These are phyloP conservation scores for Datisca glomerata DNA, from an alignment of 306 rosid genomes.

Conservation along the genomic window DNA sequence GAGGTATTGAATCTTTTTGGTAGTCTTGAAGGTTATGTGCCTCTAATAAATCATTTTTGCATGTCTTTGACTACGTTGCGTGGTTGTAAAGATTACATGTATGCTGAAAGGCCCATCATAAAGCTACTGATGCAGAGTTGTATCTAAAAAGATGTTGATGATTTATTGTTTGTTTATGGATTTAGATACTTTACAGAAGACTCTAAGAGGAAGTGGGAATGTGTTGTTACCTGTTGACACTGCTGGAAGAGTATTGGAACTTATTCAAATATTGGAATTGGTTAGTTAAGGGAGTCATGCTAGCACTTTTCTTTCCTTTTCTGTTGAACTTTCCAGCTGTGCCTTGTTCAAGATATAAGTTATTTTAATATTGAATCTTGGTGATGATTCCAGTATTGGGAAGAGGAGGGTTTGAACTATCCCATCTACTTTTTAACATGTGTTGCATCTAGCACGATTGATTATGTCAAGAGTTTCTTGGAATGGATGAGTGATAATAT, in stretches of 20 bases:
- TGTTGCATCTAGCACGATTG: conserved; percentile 83
- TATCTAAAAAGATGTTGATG: conserved; percentile 1
- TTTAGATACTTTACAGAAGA: conserved; percentile 71
- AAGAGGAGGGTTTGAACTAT: conserved; percentile 61
- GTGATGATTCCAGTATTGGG: conserved; percentile 73
- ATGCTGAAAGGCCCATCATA: neutral
- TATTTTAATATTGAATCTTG: conserved; percentile 20
- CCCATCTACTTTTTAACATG: conserved; percentile 77
- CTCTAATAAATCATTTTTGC: too few relatives aligned
- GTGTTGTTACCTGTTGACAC: conserved; percentile 86
- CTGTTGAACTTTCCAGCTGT: neutral
- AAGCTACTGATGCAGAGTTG: neutral
- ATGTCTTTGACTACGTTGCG: too few relatives aligned
- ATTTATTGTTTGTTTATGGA: conserved; percentile 14
- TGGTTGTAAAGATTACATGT: neutral
- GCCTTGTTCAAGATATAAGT: neutral
- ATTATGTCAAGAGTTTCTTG: conserved; percentile 83
- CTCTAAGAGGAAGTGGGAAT: conserved; percentile 76
- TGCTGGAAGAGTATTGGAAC: conserved; percentile 83
- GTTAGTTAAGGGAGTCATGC: conserved; percentile 33
- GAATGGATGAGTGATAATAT: conserved; percentile 99
- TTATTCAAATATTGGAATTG: conserved; percentile 70
- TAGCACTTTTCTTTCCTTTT: neutral
- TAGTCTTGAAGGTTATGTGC: conserved; percentile 9
- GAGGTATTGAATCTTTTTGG: conserved; percentile 38